phyloP scores from a whole-genome alignment of 345 rosid species.

The Excoecaria agallocha region DNA sequence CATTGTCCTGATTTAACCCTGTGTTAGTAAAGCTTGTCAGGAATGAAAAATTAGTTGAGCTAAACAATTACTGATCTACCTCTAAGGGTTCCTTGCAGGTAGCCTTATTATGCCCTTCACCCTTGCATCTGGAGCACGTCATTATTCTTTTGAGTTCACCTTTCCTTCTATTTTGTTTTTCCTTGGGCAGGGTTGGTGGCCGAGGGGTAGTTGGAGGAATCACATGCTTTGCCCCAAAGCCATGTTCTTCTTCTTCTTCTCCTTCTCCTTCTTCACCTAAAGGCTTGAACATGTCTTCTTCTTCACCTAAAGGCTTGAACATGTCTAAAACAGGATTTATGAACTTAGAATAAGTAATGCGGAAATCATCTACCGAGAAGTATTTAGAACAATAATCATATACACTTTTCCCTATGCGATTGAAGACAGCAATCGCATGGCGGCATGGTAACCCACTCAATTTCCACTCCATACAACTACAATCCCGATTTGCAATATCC shows the following conservation, averaged over 20 bases:
- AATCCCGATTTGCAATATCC: conserved; percentile 53
- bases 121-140: conserved; percentile 70
- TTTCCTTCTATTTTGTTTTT: conserved; percentile 36
- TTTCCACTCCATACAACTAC: conserved; percentile 78
- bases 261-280: conserved; percentile 24
- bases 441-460: conserved; percentile 68
- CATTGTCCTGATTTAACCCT: not conserved
- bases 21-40: not conserved
- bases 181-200: conserved; percentile 47
- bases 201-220: conserved; percentile 56
- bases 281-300: conserved; percentile 21
- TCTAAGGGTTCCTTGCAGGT: conserved; percentile 63
- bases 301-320: conserved; percentile 23
- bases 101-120: conserved; percentile 78
- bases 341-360: conserved; percentile 46
- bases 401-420: conserved; percentile 39
- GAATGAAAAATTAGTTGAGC: not conserved
- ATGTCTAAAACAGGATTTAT: conserved; percentile 41
- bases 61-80: not conserved
- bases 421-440: conserved; percentile 80
- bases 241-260: conserved; percentile 9
- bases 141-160: conserved; percentile 51
- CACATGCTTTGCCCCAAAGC: conserved; percentile 33
- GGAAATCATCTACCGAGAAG: conserved; percentile 57
- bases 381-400: conserved; percentile 68